These are phyloP conservation scores for Diplosphaera chodatii DNA, from an alignment of 139 green algal species.

Conservation along the genomic window DNA sequence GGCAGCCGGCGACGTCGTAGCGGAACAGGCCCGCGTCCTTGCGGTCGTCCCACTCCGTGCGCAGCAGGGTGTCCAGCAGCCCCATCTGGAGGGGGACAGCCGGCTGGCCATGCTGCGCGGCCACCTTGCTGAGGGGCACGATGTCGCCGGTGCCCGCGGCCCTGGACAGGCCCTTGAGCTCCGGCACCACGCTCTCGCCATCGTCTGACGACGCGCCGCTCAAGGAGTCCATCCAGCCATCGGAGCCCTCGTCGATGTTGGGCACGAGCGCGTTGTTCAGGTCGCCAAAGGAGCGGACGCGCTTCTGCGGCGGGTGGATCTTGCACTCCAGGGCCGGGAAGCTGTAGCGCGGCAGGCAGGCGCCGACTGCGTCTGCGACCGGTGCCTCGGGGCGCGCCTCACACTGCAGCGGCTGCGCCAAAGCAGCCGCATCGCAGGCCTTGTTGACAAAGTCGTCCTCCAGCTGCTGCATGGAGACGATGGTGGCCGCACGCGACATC, in stretches of 20 bases:
- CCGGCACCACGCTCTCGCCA: not conserved
- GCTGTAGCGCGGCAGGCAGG: constrained; percentile 25
- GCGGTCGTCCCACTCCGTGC: constrained; percentile 72
- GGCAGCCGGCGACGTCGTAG: constrained; percentile 90
- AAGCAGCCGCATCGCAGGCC: not conserved
- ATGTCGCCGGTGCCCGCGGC: not conserved
- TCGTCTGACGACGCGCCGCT: not conserved
- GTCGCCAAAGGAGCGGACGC: constrained; percentile 48
- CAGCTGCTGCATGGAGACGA: constrained; percentile 40
- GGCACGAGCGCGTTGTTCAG: constrained; percentile 26
- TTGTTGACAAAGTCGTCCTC: not conserved
- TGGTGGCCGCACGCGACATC: constrained; percentile 25
- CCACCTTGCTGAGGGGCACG: not conserved
- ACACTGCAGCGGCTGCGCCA: constrained; percentile 10
- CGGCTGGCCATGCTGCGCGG: not conserved
- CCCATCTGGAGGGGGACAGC: constrained; percentile 7
- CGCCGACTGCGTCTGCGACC: constrained; percentile 20
- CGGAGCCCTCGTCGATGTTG: constrained; percentile 21
- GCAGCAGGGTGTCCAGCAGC: constrained; percentile 57
- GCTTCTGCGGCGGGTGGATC: constrained; percentile 19
- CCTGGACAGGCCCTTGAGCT: not conserved
- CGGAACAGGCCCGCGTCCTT: constrained; percentile 66
- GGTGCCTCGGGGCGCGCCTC: constrained; percentile 16
- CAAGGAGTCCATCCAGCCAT: not conserved
- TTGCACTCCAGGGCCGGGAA: constrained; percentile 10